phyloP scores from a whole-genome alignment of 2,329 filamentous ascomycete genomes.

The Neoarthrinium moseri region DNA sequence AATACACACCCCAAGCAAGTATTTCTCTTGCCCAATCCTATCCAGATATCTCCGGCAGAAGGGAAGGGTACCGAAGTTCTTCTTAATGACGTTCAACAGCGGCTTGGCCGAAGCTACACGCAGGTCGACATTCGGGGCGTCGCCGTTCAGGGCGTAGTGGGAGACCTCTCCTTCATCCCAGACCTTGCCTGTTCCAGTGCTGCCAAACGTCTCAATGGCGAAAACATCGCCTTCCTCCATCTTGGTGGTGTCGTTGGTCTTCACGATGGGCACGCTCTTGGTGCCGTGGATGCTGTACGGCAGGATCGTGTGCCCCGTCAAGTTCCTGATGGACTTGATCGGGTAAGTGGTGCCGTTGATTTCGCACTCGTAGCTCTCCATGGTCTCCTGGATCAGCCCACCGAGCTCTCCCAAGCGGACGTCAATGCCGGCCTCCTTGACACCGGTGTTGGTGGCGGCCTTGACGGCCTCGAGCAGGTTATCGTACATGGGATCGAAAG shows the following conservation, averaged over 20 bases:
- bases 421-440: slow-evolving; percentile 89
- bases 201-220: slow-evolving; percentile 94
- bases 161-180: slow-evolving; percentile 86
- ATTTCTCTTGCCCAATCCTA: slow-evolving; percentile 91
- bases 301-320: slow-evolving; percentile 87
- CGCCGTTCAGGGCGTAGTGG: slow-evolving; percentile 76
- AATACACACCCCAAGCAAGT: slow-evolving; percentile 74
- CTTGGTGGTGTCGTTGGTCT: slow-evolving; percentile 83
- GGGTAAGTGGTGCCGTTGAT: slow-evolving; percentile 76
- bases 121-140: slow-evolving; percentile 74
- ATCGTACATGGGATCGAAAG: slow-evolving; percentile 74
- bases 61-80: slow-evolving; percentile 91
- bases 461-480: slow-evolving; percentile 71
- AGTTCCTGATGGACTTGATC: slow-evolving; percentile 81
- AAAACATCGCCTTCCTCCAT: slow-evolving; percentile 98
- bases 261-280: slow-evolving; percentile 93
- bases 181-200: slow-evolving; percentile 86
- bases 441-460: slow-evolving; percentile 80
- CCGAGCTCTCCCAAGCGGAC: slow-evolving; percentile 85
- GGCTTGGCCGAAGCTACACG: slow-evolving; percentile 80
- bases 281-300: slow-evolving; percentile 88
- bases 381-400: slow-evolving; percentile 80
- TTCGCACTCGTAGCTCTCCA: slow-evolving; percentile 91
- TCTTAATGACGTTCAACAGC: slow-evolving; percentile 85
- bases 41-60: slow-evolving; percentile 91